Evolutionary conservation across 2,329 filamentous ascomycete species (phyloP), one percentile per base, ranked within the genome.

Genomic region (Kalmusia sp.): DNA sequence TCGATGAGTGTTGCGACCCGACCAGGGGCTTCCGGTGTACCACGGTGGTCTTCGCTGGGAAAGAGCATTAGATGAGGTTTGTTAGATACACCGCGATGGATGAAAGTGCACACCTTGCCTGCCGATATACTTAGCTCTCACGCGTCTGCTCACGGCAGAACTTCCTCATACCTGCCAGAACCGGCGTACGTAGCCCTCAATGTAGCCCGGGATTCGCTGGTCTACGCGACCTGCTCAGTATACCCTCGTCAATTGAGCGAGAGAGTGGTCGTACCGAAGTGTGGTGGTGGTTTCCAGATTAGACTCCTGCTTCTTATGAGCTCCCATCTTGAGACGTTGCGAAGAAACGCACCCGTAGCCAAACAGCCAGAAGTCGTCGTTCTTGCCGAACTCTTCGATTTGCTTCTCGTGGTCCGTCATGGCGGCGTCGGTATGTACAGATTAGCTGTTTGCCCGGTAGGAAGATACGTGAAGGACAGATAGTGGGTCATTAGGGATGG

Each of bases 221-320:
- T 98, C 93, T 97, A 63, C 24, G 50, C 31, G 2, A 3, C 14
- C n/a, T 17, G 2, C 14, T 50, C 38, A 34, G n/a, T 12, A 21
- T 25, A 21, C 31, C 22, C 11, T 8, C 8, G 48, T 7, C 33
- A 11, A 25, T 30, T 92, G 96, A 65, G 24, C 25, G 35, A 27
- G 12, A 5, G 4, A 25, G 31, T 21, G 19, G 25, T 44, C 43
- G 55, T 87, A 97, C 93, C 93, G 73, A 90, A 97, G 72, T 96
- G 91, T 62, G 95, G 95, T 57, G 95, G 95, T 51, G 95, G 93
- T 75, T 98, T 99, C 93, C 93, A 99, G 67, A 99, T 97, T 72
- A 99, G 79, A 74, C 92, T 96, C 78, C 93, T 95, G 59, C 33
- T 31, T 15, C 11, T 7, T 31, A 41, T 58, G 19, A 65, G 58